phyloP scores from a whole-genome alignment of 805 yeast species.

The Wickerhamiella dianesei region DNA sequence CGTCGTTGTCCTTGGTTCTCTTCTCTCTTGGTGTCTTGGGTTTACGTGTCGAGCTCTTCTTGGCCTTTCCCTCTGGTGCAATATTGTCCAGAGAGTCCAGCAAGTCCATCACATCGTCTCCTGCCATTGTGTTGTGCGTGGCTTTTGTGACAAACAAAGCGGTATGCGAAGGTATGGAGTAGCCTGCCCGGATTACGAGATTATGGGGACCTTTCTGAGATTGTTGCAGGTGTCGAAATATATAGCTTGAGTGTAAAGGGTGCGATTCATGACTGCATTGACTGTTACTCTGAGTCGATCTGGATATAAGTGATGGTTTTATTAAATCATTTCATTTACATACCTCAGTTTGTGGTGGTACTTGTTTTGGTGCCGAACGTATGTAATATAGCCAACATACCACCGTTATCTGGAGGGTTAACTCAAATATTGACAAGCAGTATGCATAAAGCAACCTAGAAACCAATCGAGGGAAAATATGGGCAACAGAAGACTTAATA shows the following conservation, averaged over 20 bases:
- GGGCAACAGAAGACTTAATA: not conserved
- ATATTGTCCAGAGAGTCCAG: conserved; percentile 27
- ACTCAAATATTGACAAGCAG: too few species aligned
- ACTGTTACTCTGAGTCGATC: too few species aligned
- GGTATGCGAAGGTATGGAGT: too few species aligned
- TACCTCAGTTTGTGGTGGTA: too few species aligned
- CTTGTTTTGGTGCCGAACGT: too few species aligned
- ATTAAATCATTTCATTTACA: too few species aligned
- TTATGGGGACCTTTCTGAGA: not conserved
- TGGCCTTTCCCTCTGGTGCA: conserved; percentile 13
- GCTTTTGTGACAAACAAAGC: not conserved
- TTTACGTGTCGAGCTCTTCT: conserved; percentile 13
- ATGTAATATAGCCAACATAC: not conserved
- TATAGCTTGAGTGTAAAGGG: too few species aligned
- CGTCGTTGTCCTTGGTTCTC: conserved; percentile 27
- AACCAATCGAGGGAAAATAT: not conserved
- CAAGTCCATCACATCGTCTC: conserved; percentile 29
- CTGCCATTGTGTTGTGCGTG: not conserved
- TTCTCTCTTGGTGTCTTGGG: conserved; percentile 13
- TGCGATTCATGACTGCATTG: too few species aligned
- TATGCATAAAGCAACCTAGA: too few species aligned
- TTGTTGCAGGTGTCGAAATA: too few species aligned
- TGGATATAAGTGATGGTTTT: too few species aligned
- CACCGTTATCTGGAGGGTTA: not conserved
- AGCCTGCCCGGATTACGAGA: not conserved